Conservation (phyloP, 129 eudicot genomes). For the Flaveria bidentis region DNA sequence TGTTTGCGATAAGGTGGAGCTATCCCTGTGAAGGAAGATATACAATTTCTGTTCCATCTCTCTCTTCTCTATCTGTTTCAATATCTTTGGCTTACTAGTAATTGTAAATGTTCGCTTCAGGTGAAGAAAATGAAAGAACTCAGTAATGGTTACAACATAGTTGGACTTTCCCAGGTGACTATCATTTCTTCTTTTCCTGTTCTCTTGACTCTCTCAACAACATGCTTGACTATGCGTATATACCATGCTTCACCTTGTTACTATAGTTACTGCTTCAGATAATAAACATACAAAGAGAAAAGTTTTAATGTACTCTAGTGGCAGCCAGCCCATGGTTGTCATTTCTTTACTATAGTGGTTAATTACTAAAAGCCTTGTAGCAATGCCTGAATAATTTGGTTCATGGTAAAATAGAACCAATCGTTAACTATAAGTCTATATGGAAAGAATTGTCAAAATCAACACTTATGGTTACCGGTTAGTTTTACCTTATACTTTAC, state of each 20-base stretch:
- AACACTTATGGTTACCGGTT: background rate
- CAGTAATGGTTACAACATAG: constrained; percentile 75
- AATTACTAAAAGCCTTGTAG: background rate
- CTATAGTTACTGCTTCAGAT: background rate
- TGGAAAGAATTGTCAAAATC: background rate
- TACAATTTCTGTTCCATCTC: background rate
- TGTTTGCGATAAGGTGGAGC: constrained; percentile 74
- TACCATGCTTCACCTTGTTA: constrained; percentile 7
- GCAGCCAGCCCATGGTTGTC: background rate
- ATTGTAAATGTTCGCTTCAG: constrained; percentile 36
- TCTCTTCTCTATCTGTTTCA: background rate
- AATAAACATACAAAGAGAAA: background rate
- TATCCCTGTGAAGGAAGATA: background rate
- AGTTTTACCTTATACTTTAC: background rate
- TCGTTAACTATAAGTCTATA: background rate
- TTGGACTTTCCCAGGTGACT: constrained; percentile 92
- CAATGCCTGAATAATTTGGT: background rate
- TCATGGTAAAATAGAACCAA: background rate
- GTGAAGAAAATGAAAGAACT: constrained; percentile 86
- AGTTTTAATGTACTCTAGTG: background rate
- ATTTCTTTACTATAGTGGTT: background rate
- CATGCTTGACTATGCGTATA: constrained; percentile 3
- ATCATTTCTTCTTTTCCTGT: background rate
- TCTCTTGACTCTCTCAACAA: background rate
- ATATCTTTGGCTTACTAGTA: constrained; percentile 21